Conservation (phyloP, 2,329 filamentous ascomycete genomes). For the Fusarium sp. region DNA sequence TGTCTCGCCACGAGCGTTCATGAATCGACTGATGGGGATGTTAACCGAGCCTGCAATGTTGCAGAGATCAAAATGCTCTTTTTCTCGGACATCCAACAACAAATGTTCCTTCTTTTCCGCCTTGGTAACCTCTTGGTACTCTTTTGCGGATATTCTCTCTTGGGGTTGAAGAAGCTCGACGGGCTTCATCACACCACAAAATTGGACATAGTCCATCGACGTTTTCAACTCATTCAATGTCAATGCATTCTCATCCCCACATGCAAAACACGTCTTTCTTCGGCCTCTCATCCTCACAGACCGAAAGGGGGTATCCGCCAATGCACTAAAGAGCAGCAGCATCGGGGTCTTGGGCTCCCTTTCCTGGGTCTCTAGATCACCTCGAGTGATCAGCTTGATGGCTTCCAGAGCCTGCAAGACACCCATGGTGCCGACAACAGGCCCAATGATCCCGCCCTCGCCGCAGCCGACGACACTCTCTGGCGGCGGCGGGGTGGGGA, state of each 20-base stretch:
- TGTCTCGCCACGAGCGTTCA: slow-evolving; percentile 56
- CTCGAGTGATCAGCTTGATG: slow-evolving; percentile 79
- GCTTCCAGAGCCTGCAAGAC: slow-evolving; percentile 91
- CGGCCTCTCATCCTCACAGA: slow-evolving; percentile 79
- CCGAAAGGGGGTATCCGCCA: slow-evolving; percentile 68
- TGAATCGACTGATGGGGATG: slow-evolving; percentile 69
- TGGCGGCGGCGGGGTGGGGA: slow-evolving; percentile 86
- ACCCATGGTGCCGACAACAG: slow-evolving; percentile 94
- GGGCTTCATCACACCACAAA: slow-evolving; percentile 76
- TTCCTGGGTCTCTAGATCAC: slow-evolving; percentile 36
- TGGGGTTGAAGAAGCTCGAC: slow-evolving; percentile 68
- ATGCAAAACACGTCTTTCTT: slow-evolving; percentile 79
- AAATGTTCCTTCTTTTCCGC: slow-evolving; percentile 56
- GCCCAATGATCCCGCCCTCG: slow-evolving; percentile 91
- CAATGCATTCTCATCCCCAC: slow-evolving; percentile 70
- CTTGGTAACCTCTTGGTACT: slow-evolving; percentile 61
- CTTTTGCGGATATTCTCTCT: slow-evolving; percentile 74
- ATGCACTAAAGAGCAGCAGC: slow-evolving; percentile 63
- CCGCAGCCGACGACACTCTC: slow-evolving; percentile 87
- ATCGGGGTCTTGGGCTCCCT: slow-evolving; percentile 41
- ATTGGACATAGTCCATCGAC: slow-evolving; percentile 84
- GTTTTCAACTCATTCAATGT: slow-evolving; percentile 70
- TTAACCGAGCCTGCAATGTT: slow-evolving; percentile 82
- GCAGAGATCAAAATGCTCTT: slow-evolving; percentile 86
- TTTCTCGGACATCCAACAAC: slow-evolving; percentile 86